Conservation (phyloP, 345 rosid species). For the Chamaenerion angustifolium region DNA sequence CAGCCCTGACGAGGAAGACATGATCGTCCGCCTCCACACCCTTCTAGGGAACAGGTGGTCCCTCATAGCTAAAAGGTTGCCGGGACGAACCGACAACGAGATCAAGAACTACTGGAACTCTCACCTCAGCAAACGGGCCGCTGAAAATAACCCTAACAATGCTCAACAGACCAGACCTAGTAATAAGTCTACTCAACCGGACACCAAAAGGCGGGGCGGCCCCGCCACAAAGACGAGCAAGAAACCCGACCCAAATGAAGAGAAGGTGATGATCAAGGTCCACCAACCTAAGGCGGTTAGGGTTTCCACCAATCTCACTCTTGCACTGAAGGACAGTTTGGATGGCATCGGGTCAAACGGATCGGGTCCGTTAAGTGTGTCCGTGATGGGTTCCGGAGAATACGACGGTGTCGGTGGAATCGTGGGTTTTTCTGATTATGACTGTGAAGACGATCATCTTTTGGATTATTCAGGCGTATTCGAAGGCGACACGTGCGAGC, state of each 20-base stretch:
- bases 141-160: too few relatives aligned
- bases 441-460: background rate
- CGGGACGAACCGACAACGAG: constrained; percentile 69
- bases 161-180: background rate
- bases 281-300: constrained; percentile 38
- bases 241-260: background rate
- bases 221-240: background rate
- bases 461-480: background rate
- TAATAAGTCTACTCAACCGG: constrained; percentile 6
- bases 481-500: background rate
- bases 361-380: background rate
- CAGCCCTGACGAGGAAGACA: constrained; percentile 40
- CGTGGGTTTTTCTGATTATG: too few relatives aligned
- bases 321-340: background rate
- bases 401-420: too few relatives aligned
- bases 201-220: background rate
- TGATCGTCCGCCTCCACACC: constrained; percentile 38
- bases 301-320: constrained; percentile 10
- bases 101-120: constrained; percentile 56
- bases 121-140: constrained; percentile 30
- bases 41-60: constrained; percentile 61
- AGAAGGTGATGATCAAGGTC: constrained; percentile 13
- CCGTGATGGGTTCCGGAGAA: too few relatives aligned
- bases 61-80: constrained; percentile 47
- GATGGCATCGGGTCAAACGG: background rate